A percentile compares a stretch with the other conserved stretches of the same genome.
Evolutionary conservation across 441 rosid genomes (phyloP).

Genomic region (Hura crepitans): DNA sequence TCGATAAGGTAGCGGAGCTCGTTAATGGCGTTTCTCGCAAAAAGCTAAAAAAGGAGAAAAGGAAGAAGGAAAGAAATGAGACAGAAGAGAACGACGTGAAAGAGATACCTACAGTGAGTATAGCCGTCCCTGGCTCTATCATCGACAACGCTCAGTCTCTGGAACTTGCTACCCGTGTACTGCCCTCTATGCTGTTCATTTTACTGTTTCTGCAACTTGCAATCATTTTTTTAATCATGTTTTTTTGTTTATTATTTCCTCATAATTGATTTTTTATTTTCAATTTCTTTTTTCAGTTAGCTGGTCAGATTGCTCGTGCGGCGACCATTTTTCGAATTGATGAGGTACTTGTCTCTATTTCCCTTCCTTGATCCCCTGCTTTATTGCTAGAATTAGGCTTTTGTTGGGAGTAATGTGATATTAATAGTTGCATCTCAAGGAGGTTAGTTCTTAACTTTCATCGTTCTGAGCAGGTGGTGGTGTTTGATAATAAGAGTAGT

Average conservation of each 20-base stretch:
- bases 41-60: conserved; percentile 34
- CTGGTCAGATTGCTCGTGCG: conserved; percentile 93
- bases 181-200: conserved; percentile 19
- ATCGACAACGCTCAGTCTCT: conserved; percentile 89
- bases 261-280: background rate
- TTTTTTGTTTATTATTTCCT: background rate
- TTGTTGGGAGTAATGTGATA: background rate
- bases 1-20: background rate
- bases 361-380: background rate
- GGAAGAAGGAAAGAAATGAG: conserved; percentile 29
- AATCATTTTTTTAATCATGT: background rate
- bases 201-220: background rate
- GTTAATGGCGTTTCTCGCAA: conserved; percentile 24
- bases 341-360: conserved; percentile 44
- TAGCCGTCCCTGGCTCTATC: conserved; percentile 91
- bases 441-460: background rate
- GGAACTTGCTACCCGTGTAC: conserved; percentile 92
- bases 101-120: conserved; percentile 56
- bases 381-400: background rate
- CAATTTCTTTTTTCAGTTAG: conserved; percentile 45
- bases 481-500: conserved; percentile 62
- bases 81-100: conserved; percentile 26
- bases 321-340: conserved; percentile 80
- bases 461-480: conserved; percentile 58
- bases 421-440: too few species aligned